phyloP scores from a whole-genome alignment of 768 basidiomycete genomes.

The Trametes maxima region DNA sequence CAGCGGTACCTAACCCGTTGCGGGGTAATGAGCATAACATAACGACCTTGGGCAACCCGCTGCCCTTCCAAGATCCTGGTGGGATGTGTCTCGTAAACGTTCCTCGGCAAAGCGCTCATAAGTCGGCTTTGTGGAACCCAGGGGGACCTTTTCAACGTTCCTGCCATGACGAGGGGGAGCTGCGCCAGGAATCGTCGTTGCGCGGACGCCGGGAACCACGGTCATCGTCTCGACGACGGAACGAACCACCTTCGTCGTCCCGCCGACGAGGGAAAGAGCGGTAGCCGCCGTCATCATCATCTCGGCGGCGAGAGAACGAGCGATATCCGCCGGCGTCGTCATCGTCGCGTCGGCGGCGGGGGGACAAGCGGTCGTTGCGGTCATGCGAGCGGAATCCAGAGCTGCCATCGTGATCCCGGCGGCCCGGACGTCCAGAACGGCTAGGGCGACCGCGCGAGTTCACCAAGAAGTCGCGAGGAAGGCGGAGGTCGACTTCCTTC shows the following conservation, averaged over 20 bases:
- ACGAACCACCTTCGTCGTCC: not conserved
- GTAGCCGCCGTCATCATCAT: not conserved
- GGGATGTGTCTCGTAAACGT: too few species aligned
- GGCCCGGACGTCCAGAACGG: not conserved
- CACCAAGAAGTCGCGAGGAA: slow-evolving; percentile 51
- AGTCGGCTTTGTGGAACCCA: too few species aligned
- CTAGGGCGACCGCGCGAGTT: not conserved
- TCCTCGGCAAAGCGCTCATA: not conserved
- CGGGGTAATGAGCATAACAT: not conserved
- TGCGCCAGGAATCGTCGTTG: too few species aligned
- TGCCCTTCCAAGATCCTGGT: not conserved
- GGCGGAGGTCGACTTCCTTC: slow-evolving; percentile 50
- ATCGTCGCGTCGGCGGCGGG: not conserved
- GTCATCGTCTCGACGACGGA: too few species aligned
- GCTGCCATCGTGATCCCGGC: not conserved
- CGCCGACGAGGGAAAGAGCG: not conserved
- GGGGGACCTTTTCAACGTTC: too few species aligned
- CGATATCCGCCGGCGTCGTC: not conserved
- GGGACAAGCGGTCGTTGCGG: not conserved
- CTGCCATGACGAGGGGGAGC: too few species aligned
- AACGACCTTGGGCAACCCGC: not conserved
- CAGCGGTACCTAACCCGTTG: slow-evolving; percentile 3
- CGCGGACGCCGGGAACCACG: too few species aligned
- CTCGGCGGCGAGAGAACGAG: not conserved
- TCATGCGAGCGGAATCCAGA: not conserved